Conservation (phyloP, 257 asterid species). For the Primulina tabacum region DNA sequence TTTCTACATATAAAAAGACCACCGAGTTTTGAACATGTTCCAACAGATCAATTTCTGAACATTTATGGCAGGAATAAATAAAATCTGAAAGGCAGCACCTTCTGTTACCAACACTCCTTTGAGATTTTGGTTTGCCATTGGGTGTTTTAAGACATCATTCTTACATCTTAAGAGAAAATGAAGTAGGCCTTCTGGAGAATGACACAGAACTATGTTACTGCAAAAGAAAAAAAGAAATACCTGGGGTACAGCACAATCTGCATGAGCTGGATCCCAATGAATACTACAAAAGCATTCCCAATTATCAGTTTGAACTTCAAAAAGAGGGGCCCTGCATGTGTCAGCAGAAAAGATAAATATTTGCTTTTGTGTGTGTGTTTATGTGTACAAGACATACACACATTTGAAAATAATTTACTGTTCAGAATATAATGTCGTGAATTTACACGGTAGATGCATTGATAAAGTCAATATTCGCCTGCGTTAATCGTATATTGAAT, state of each 20-base stretch:
- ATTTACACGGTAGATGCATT: background rate
- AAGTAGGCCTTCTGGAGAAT: background rate
- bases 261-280: conserved; percentile 86
- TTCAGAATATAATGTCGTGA: background rate
- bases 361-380: background rate
- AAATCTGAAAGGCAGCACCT: background rate
- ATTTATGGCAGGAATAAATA: background rate
- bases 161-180: background rate
- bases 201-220: background rate
- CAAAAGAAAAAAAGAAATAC: conserved; percentile 35
- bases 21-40: background rate
- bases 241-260: conserved; percentile 98
- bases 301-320: conserved; percentile 82
- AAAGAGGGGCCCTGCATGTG: conserved; percentile 77
- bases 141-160: background rate
- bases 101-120: background rate
- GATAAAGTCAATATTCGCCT: background rate
- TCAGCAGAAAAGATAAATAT: conserved; percentile 8
- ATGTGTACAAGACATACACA: no score
- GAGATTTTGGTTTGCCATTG: background rate
- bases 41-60: background rate
- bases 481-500: background rate
- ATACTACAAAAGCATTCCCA: conserved; percentile 82
- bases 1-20: background rate
- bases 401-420: no score